phyloP scores from a whole-genome alignment of 495 filamentous ascomycete species.

The Hypoxylon fragiforme region DNA sequence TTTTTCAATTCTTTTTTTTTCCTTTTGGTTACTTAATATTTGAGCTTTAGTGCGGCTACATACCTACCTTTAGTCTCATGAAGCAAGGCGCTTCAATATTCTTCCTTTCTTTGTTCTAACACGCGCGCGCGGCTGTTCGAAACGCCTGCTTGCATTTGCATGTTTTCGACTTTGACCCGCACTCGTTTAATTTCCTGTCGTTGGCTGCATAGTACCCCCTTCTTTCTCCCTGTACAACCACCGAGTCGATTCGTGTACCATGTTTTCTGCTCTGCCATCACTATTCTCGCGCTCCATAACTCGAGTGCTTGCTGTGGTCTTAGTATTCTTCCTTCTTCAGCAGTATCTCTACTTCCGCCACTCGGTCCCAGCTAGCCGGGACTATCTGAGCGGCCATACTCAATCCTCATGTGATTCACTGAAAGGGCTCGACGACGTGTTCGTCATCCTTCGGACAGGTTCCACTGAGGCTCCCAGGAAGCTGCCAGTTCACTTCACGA shows the following conservation, averaged over 20 bases:
- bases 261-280: slow-evolving; percentile 24
- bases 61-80: neutral
- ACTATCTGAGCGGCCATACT: neutral
- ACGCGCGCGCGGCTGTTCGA: slow-evolving; percentile 2
- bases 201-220: neutral
- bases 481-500: slow-evolving; percentile 53
- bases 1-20: too few relatives aligned
- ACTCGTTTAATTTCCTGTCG: neutral
- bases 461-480: slow-evolving; percentile 52
- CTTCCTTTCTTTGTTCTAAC: neutral
- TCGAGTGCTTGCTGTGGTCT: slow-evolving; percentile 16
- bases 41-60: slow-evolving; percentile 4
- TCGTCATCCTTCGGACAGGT: slow-evolving; percentile 52
- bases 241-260: too few relatives aligned
- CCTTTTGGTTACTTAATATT: too few relatives aligned
- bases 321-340: slow-evolving; percentile 19
- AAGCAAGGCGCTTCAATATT: slow-evolving; percentile 5
- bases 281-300: slow-evolving; percentile 16
- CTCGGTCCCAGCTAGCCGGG: neutral
- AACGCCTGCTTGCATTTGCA: slow-evolving; percentile 5
- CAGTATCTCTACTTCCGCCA: slow-evolving; percentile 21
- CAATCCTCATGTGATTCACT: slow-evolving; percentile 25
- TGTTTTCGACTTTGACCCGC: slow-evolving; percentile 4
- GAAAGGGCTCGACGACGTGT: slow-evolving; percentile 37
- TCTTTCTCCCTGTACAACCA: too few relatives aligned